A percentile compares a stretch with the other conserved stretches of the same genome.
Evolutionary conservation across 2,329 filamentous ascomycete species (phyloP).

Genomic region (Aspergillus costaricaensis): DNA sequence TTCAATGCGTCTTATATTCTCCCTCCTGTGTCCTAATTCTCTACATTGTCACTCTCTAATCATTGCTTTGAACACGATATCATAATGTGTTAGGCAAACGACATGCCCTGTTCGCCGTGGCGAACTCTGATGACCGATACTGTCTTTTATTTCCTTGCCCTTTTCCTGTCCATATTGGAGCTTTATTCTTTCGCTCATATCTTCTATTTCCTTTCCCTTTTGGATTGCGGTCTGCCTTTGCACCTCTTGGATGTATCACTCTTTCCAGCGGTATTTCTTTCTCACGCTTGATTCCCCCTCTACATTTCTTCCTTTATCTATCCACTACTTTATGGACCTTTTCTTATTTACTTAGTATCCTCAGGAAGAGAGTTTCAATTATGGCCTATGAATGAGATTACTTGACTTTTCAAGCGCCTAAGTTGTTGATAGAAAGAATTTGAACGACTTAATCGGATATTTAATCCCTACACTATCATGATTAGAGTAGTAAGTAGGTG

Average conservation of each 20-base stretch:
- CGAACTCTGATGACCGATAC: conserved; percentile 19
- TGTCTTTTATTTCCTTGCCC: conserved; percentile 14
- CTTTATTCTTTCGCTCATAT: background rate
- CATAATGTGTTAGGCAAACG: conserved; percentile 11
- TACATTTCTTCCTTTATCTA: background rate
- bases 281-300: background rate
- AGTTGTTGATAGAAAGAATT: background rate
- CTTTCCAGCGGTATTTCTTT: conserved; percentile 3
- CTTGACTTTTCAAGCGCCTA: background rate
- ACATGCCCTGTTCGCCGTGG: conserved; percentile 2
- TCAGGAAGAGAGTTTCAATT: background rate
- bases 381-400: background rate
- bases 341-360: background rate
- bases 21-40: conserved; percentile 13
- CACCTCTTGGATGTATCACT: conserved; percentile 3
- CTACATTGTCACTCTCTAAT: conserved; percentile 10
- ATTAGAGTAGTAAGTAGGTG: background rate
- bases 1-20: background rate
- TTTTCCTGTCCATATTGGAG: conserved; percentile 8
- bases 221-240: background rate
- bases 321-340: background rate
- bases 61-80: conserved; percentile 14
- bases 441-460: background rate
- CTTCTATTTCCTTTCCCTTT: background rate
- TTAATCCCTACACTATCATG: background rate